Base-by-base conservation (phyloP, 1,284 basidiomycete species). In the Singerocomus inundabilis region DNA sequence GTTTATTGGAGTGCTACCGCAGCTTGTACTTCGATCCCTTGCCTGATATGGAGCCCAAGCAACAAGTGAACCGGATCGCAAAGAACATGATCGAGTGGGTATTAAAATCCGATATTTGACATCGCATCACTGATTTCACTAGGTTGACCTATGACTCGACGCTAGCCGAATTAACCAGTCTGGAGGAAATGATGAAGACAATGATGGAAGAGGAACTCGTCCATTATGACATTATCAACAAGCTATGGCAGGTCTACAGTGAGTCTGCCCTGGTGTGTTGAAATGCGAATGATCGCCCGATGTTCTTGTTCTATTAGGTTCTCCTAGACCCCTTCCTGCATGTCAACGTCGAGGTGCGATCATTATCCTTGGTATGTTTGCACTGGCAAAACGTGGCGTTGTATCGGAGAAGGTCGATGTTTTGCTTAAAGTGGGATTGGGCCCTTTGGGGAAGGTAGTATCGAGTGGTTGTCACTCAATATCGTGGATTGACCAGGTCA, bases 181-280 rank as follows among this genome's bases (percentile, higher is more conserved):
- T 99, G 49, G 97, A 99, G 67, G 93, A 98, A 71, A 86, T 99
- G 76, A 85, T 99, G 83, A 81, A 91, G 35, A 91, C 90, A 30
- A 91, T 98, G 88, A 94, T 96, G 86, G 87, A 89, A 10, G 84
- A 91, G 40, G 80, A 79, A 6, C 84, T 88, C 40, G 83, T 99
- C 18, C 88, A 93, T 60, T 71, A 75, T 2, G 93, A 95, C 52
- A 89, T 98, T 32, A 85, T 97, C 56, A 76, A 81, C 49, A 96
- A 92, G 72, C 80, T 99, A 1, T 98, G 96, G 97, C 86, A 93
- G 59, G 92, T 97, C 34, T 99, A 98, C 68, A 85, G 93, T 92
- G 61, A 64, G 88, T 74, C 15, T 16, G 24, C 32, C 10, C 38
- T 21, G 2, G 6, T n/a, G 3, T 24, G 10, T 31, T 41, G 26